Conservation (phyloP, 2,329 filamentous ascomycete genomes). For the Amauroascus niger region DNA sequence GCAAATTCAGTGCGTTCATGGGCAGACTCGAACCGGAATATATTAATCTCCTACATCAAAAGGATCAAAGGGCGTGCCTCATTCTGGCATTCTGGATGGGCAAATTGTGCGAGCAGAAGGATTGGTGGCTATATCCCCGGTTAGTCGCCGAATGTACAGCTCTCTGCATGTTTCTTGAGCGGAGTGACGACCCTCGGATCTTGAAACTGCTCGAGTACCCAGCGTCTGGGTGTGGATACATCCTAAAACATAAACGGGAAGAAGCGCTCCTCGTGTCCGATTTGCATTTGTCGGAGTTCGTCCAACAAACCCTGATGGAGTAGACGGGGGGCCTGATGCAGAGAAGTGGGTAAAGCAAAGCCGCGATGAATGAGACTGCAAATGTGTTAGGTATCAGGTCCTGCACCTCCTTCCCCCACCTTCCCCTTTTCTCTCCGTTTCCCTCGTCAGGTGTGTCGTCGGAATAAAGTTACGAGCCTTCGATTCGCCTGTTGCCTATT, state of each 20-base stretch:
- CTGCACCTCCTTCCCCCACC: no score
- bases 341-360: no score
- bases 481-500: background rate
- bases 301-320: background rate
- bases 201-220: constrained; percentile 28
- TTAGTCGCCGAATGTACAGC: constrained; percentile 29
- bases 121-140: constrained; percentile 28
- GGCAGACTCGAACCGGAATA: constrained; percentile 27
- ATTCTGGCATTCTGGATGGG: constrained; percentile 31
- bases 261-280: constrained; percentile 8
- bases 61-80: constrained; percentile 27
- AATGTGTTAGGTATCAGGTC: no score
- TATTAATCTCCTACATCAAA: constrained; percentile 23
- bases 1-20: constrained; percentile 28
- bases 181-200: constrained; percentile 23
- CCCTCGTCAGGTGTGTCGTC: background rate
- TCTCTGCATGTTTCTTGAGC: constrained; percentile 31
- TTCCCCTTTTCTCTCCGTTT: background rate
- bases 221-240: constrained; percentile 27
- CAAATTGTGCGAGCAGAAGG: constrained; percentile 21
- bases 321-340: no score
- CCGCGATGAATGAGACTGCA: no score
- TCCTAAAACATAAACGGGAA: constrained; percentile 18
- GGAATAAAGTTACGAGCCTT: background rate
- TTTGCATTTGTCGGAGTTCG: constrained; percentile 3